Evolutionary conservation across 1,284 basidiomycete species (phyloP).

Genomic region (Naganishia sp.): DNA sequence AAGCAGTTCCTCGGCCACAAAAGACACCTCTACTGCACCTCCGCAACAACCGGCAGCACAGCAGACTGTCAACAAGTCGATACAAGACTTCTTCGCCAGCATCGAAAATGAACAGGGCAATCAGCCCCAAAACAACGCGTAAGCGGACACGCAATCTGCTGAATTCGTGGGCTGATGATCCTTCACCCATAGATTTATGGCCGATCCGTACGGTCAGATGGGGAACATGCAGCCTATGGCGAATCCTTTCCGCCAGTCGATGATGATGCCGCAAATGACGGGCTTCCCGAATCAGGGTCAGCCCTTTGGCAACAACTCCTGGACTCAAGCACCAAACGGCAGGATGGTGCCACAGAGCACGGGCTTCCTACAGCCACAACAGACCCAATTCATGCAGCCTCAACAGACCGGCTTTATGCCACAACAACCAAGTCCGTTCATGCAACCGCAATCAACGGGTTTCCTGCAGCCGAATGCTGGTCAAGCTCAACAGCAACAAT

Average conservation of each 20-base stretch:
- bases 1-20: not conserved
- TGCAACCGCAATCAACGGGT: constrained; percentile 54
- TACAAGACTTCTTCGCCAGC: constrained; percentile 86
- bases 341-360: constrained; percentile 61
- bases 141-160: constrained; percentile 23
- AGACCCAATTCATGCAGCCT: constrained; percentile 46
- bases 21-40: constrained; percentile 22
- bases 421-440: constrained; percentile 49
- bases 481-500: constrained; percentile 51
- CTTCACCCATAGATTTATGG: constrained; percentile 20
- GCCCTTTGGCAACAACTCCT: constrained; percentile 50
- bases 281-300: constrained; percentile 20
- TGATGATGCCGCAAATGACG: constrained; percentile 37
- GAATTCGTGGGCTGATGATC: not conserved
- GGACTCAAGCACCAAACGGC: constrained; percentile 52
- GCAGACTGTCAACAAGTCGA: constrained; percentile 54
- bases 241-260: constrained; percentile 75
- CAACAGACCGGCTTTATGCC: constrained; percentile 56
- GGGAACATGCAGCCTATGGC: constrained; percentile 55
- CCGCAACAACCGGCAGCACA: constrained; percentile 38
- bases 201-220: constrained; percentile 28
- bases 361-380: constrained; percentile 58
- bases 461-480: constrained; percentile 43
- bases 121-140: constrained; percentile 48
- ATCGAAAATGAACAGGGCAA: constrained; percentile 79